Evolutionary conservation across 2,329 filamentous ascomycete genomes (phyloP).

Genomic region (Niveomyces coronatus): DNA sequence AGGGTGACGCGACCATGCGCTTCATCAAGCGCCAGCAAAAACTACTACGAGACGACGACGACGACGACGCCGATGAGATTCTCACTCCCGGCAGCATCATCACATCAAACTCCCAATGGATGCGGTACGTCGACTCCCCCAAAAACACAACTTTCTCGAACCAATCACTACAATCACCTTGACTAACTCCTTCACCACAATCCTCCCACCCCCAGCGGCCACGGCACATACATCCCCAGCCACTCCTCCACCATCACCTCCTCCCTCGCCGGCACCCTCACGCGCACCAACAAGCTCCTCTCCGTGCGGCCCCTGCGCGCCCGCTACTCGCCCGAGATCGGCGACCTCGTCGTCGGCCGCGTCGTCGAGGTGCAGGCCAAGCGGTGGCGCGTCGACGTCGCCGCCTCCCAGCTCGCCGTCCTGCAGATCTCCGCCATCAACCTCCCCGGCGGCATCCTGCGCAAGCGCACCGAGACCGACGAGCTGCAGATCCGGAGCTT

Average conservation of each 20-base stretch:
- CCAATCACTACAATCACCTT: no score
- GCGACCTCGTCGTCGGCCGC: slow-evolving; percentile 86
- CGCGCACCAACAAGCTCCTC: slow-evolving; percentile 93
- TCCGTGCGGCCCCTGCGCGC: slow-evolving; percentile 84
- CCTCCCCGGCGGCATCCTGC: slow-evolving; percentile 82
- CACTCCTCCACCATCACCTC: slow-evolving; percentile 63
- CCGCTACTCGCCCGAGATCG: slow-evolving; percentile 91
- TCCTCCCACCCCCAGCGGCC: slow-evolving; percentile 49
- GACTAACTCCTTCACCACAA: slow-evolving; percentile 1
- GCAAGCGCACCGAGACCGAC: slow-evolving; percentile 87
- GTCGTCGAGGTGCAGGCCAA: slow-evolving; percentile 91
- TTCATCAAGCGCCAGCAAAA: slow-evolving; percentile 28
- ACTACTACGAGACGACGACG: slow-evolving; percentile 14
- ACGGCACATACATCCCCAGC: slow-evolving; percentile 73
- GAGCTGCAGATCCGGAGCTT: slow-evolving; percentile 97
- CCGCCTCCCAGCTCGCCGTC: slow-evolving; percentile 73
- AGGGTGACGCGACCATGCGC: slow-evolving; percentile 35
- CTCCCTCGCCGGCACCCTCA: slow-evolving; percentile 81
- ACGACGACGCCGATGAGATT: slow-evolving; percentile 38
- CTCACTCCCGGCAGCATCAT: slow-evolving; percentile 85
- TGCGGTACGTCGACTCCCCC: slow-evolving; percentile 47
- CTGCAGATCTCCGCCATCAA: slow-evolving; percentile 88
- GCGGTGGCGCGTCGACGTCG: slow-evolving; percentile 92
- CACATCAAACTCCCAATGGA: slow-evolving; percentile 91
- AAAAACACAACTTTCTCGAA: no score